Percentiles rank a stretch among this genome's conserved stretches.
phyloP scores from a whole-genome alignment of 345 rosid species.

The Abelmoschus esculentus region DNA sequence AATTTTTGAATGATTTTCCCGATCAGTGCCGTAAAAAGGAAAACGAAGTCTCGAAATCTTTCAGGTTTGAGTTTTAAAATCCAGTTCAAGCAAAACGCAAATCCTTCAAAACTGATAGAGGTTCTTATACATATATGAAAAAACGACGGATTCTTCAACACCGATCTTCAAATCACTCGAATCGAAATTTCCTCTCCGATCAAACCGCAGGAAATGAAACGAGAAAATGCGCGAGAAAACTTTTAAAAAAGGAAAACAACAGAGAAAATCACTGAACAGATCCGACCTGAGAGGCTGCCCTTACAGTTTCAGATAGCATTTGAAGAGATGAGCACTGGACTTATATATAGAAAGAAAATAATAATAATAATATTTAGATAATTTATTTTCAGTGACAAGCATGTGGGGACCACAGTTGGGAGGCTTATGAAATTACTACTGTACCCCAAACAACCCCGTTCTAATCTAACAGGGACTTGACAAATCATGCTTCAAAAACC shows the following conservation, averaged over 20 bases:
- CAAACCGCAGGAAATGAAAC: background rate
- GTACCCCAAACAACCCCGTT: background rate
- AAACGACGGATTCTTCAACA: slow-evolving; percentile 28
- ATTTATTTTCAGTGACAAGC: background rate
- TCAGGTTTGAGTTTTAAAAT: background rate
- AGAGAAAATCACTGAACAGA: background rate
- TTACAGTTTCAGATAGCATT: background rate
- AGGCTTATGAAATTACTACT: background rate
- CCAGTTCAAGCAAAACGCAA: background rate
- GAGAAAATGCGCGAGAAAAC: background rate
- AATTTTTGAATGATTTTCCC: background rate
- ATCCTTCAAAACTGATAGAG: background rate
- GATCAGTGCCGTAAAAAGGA: background rate
- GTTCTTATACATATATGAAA: background rate
- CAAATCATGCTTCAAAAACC: slow-evolving; percentile 15
- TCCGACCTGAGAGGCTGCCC: slow-evolving; percentile 4
- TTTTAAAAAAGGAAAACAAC: background rate
- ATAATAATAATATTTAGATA: background rate
- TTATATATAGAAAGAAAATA: slow-evolving; percentile 15
- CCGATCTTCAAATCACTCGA: slow-evolving; percentile 14
- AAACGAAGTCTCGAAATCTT: no score
- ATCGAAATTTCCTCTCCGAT: background rate
- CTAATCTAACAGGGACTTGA: slow-evolving; percentile 5
- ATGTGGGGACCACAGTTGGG: slow-evolving; percentile 19
- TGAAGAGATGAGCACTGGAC: background rate